phyloP scores from a whole-genome alignment of 805 yeast genomes.

The Hanseniaspora vineae region DNA sequence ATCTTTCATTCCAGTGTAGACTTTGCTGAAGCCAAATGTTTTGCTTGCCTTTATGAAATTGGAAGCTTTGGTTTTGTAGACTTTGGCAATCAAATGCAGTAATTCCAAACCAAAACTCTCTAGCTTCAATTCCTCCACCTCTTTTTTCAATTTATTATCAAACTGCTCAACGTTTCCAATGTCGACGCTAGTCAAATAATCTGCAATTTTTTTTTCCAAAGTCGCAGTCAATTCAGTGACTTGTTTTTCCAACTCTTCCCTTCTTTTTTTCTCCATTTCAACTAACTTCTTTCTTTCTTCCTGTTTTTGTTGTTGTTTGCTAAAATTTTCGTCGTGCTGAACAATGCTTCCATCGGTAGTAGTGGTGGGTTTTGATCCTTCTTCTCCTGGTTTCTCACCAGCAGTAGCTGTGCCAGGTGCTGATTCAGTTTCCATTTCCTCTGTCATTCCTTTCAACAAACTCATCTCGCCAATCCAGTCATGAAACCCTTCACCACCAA shows the following conservation, averaged over 20 bases:
- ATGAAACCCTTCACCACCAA: conserved; percentile 70
- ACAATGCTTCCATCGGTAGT: conserved; percentile 9
- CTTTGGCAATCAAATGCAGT: conserved; percentile 67
- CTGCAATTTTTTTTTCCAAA: conserved; percentile 34
- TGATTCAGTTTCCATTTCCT: conserved; percentile 38
- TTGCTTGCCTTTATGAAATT: conserved; percentile 63
- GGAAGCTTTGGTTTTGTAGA: conserved; percentile 63
- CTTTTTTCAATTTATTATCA: conserved; percentile 38
- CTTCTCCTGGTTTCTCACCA: conserved; percentile 9
- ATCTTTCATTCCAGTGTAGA: conserved; percentile 69
- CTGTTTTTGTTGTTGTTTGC: conserved; percentile 21
- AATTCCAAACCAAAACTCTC: conserved; percentile 93
- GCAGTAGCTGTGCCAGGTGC: conserved; percentile 9
- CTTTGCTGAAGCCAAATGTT: conserved; percentile 77
- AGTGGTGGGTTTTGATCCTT: conserved; percentile 14
- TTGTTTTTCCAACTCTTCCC: conserved; percentile 35
- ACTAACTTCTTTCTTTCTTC: conserved; percentile 35
- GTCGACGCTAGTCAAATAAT: conserved; percentile 32
- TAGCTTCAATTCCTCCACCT: conserved; percentile 72
- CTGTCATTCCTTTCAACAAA: conserved; percentile 47
- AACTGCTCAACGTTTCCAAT: conserved; percentile 38
- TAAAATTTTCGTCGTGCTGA: conserved; percentile 25
- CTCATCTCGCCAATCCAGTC: conserved; percentile 73
- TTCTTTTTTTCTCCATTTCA: conserved; percentile 41
- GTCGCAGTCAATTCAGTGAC: conserved; percentile 37